Percentiles rank a stretch among this genome's conserved stretches.
Conservation (phyloP, 108 stramenopile species). For the Nannochloropsis oceanica region DNA sequence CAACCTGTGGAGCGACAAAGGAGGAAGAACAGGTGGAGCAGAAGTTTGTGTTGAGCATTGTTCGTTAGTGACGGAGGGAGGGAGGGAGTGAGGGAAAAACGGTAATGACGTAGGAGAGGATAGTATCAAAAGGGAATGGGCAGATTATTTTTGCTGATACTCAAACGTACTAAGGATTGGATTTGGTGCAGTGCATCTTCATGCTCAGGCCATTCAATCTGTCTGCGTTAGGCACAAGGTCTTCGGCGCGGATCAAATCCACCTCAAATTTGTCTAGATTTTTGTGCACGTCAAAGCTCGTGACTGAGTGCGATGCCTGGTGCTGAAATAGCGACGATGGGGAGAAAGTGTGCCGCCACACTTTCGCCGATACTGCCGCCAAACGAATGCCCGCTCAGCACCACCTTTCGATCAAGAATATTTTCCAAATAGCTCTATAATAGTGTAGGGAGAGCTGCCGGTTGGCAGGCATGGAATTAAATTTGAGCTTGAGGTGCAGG, state of each 20-base stretch:
- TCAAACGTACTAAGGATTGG: neutral
- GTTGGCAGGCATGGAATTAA: neutral
- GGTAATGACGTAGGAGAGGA: too few species aligned
- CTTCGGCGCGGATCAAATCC: neutral
- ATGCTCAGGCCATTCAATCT: neutral
- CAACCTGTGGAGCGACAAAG: neutral
- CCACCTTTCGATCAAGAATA: constrained; percentile 1
- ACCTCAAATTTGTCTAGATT: neutral
- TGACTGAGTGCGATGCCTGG: constrained; percentile 11
- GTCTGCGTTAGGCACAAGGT: neutral
- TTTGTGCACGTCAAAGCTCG: neutral
- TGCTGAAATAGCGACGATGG: constrained; percentile 5
- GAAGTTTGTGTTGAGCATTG: too few species aligned
- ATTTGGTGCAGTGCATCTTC: neutral
- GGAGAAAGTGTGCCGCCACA: neutral
- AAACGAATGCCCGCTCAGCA: neutral
- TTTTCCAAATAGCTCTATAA: neutral
- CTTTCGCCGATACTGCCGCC: constrained; percentile 2
- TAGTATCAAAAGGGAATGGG: too few species aligned
- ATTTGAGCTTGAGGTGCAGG: neutral
- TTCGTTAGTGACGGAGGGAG: too few species aligned
- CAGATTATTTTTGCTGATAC: too few species aligned
- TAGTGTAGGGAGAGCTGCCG: neutral
- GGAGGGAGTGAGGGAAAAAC: too few species aligned
- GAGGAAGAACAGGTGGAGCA: too few species aligned